Percentiles rank a stretch among this genome's conserved stretches.
These are phyloP conservation scores for Hexamita inflata DNA, from an alignment of 208 protist genomes.

Conservation along the genomic window DNA sequence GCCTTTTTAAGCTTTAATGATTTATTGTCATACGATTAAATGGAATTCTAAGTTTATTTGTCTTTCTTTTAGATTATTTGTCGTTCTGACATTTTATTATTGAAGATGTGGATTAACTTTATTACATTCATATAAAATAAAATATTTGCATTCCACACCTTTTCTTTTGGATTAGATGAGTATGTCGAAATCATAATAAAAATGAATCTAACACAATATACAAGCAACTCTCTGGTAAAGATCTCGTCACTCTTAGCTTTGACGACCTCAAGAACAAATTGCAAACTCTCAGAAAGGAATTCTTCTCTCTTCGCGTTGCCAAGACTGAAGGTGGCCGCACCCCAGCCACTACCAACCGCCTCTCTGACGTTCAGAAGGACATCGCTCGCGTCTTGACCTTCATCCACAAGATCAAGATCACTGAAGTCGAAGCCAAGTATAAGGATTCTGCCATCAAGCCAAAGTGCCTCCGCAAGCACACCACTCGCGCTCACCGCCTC, in stretches of 20 bases:
- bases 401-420: not conserved
- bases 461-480: not conserved
- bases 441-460: not conserved
- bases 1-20: too few species aligned
- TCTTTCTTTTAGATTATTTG: too few species aligned
- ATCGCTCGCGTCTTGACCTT: constrained; percentile 19
- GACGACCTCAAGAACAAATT: constrained; percentile 13
- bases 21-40: too few species aligned
- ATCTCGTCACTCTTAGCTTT: not conserved
- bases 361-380: constrained; percentile 17
- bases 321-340: not conserved
- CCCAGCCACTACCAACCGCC: not conserved
- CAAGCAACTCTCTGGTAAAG: too few species aligned
- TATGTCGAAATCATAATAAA: too few species aligned
- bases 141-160: too few species aligned
- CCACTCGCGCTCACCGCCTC: not conserved
- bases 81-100: too few species aligned
- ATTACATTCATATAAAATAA: too few species aligned
- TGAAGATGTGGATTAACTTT: too few species aligned
- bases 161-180: too few species aligned
- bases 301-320: not conserved
- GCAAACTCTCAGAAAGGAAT: not conserved
- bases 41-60: too few species aligned
- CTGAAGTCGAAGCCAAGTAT: not conserved
- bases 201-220: too few species aligned